Evolutionary conservation across 768 basidiomycete genomes (phyloP).

Genomic region (Dacryopinax spathularia): DNA sequence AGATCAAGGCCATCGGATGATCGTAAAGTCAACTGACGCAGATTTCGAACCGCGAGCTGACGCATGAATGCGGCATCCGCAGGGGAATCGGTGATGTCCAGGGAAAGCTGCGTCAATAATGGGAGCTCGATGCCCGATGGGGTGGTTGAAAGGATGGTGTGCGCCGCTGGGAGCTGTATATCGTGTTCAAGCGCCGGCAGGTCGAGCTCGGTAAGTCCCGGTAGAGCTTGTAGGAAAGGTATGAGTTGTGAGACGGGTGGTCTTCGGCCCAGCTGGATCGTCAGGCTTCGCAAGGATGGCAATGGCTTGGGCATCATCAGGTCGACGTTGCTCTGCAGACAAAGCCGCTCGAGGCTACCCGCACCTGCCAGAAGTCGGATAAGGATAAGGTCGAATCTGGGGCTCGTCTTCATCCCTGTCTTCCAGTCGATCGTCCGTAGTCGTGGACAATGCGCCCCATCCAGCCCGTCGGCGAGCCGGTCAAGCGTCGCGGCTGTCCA

Average conservation of each 20-base stretch:
- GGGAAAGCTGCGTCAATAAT: no score
- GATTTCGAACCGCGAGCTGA: no score
- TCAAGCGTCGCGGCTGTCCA: neutral
- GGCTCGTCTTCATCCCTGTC: neutral
- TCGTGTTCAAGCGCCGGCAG: neutral
- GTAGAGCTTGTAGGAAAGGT: neutral
- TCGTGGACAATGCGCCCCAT: neutral
- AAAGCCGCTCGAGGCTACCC: neutral
- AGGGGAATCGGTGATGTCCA: no score
- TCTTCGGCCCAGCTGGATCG: neutral
- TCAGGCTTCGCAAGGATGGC: neutral
- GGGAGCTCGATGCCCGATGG: no score
- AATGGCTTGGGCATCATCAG: neutral
- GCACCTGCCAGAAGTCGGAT: neutral
- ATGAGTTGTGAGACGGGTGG: neutral
- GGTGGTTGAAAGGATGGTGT: no score
- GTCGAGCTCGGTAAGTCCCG: neutral
- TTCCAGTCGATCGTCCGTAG: neutral
- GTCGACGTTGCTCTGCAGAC: neutral
- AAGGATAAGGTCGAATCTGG: neutral
- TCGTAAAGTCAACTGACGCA: no score
- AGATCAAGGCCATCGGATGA: no score
- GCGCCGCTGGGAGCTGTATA: neutral
- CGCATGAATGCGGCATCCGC: no score
- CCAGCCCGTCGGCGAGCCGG: constrained; percentile 1